Percentiles rank a stretch among this genome's conserved stretches.
phyloP scores from a whole-genome alignment of 805 yeast species.

The Candida odintsovae region DNA sequence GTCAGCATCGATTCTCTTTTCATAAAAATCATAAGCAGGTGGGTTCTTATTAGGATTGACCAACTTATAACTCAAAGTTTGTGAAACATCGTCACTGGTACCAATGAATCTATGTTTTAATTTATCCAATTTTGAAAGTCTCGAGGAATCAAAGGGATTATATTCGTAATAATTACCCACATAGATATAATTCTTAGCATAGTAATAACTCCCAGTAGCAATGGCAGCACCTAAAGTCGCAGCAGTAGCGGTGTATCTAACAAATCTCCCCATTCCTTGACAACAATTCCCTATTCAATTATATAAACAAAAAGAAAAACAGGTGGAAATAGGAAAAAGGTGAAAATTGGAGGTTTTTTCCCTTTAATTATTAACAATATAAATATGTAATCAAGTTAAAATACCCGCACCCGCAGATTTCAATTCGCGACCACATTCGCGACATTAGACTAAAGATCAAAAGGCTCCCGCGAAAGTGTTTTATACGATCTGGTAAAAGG shows the following conservation, averaged over 20 bases:
- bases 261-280: background rate
- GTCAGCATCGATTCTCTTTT: conserved; percentile 32
- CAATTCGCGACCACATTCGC: too few relatives aligned
- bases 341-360: too few relatives aligned
- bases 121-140: background rate
- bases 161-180: conserved; percentile 16
- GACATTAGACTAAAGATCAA: too few relatives aligned
- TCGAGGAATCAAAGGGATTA: conserved; percentile 3
- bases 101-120: conserved; percentile 21
- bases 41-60: conserved; percentile 27
- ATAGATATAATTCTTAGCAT: conserved; percentile 1
- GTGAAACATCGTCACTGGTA: conserved; percentile 53
- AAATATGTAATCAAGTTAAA: too few relatives aligned
- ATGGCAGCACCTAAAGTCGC: background rate
- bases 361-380: too few relatives aligned
- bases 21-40: background rate
- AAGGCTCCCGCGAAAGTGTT: too few relatives aligned
- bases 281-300: too few relatives aligned
- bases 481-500: too few relatives aligned
- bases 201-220: background rate
- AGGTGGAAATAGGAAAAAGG: too few relatives aligned
- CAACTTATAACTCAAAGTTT: conserved; percentile 34
- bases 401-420: too few relatives aligned
- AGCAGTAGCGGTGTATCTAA: background rate
- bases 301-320: too few relatives aligned